A percentile compares a stretch with the other conserved stretches of the same genome.
Conservation (phyloP, 345 rosid genomes). For the Melastoma malabathricum region DNA sequence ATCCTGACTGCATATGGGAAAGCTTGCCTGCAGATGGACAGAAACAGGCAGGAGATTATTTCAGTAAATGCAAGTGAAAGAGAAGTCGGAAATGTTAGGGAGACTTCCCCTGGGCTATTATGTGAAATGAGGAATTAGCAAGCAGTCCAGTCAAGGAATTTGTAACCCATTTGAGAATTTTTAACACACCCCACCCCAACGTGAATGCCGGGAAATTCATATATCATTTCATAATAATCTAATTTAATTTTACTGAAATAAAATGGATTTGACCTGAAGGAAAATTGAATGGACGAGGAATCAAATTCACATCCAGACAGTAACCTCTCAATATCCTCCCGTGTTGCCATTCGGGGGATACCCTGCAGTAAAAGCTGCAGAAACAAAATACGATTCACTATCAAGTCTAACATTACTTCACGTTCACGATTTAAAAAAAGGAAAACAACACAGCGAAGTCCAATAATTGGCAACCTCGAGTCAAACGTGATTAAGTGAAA, state of each 20-base stretch:
- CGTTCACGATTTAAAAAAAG: not conserved
- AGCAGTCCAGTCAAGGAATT: too few relatives aligned
- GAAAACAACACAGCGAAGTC: too few relatives aligned
- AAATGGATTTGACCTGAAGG: conserved; percentile 23
- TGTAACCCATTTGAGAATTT: too few relatives aligned
- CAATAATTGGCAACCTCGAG: not conserved
- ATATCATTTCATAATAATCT: not conserved
- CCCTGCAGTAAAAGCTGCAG: conserved; percentile 53
- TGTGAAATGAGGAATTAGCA: too few relatives aligned
- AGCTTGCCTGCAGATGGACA: conserved; percentile 22
- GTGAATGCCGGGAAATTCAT: not conserved
- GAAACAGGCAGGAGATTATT: not conserved
- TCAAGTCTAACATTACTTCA: not conserved
- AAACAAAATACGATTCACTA: conserved; percentile 2
- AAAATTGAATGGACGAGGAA: conserved; percentile 28
- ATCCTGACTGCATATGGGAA: conserved; percentile 17
- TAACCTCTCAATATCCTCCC: conserved; percentile 63
- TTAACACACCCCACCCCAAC: too few relatives aligned
- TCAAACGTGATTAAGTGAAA: not conserved
- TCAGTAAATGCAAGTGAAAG: not conserved
- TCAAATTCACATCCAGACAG: conserved; percentile 52
- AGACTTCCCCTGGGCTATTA: too few relatives aligned
- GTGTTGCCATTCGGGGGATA: conserved; percentile 28
- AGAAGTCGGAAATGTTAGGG: too few relatives aligned
- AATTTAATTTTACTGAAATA: not conserved